Base-by-base conservation (phyloP, 805 yeast species). In the Lachancea sp. region DNA sequence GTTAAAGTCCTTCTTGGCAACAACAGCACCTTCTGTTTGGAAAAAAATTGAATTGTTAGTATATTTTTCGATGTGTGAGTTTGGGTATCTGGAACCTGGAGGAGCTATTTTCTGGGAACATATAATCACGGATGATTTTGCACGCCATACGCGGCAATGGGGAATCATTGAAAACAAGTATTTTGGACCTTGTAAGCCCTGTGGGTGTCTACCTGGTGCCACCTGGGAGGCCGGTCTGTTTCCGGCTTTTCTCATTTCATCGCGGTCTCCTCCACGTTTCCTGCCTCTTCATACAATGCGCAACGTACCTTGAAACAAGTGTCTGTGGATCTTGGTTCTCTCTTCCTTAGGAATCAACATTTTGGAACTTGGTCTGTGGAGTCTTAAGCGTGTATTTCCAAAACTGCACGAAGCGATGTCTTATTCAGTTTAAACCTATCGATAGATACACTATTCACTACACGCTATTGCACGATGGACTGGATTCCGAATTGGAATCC, bases 311-410 rank as follows among this genome's bases (percentile, higher is more conserved):
- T 89, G 90, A 87, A 90, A 93, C 78, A 93, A 93, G 86, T 90
- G 85, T 75, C 82, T 86, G 95, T 89, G 96, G 75, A 93, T 93
- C 90, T 87, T 87, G 81, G 87, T 88, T 85, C 99, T 90, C 76
- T 93, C 99, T 77, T 88, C 95, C 80, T 87, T 93, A 79, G 99
- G 98, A 82, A 93, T 93, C 81, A 93, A 83, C 99, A 93, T 93
- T 70, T 64, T 81, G 76, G 62, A 25, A 59, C 27, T 19, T 35
- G 15, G 27, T 20, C 27, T 22, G 35, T 17, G 35, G 13, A 17
- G 19, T 32, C 35, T 32, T 32, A 7, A 32, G 19, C 17, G 17
- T 9, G 19, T 32, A 5, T 32, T 17, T 15, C 19, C 11, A 32
- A 32, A 13, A 18, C 12, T 16, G 18, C 11, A 29, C 16, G 11